Conservation (phyloP, 208 protist species). For the Leishmania aethiopica region DNA sequence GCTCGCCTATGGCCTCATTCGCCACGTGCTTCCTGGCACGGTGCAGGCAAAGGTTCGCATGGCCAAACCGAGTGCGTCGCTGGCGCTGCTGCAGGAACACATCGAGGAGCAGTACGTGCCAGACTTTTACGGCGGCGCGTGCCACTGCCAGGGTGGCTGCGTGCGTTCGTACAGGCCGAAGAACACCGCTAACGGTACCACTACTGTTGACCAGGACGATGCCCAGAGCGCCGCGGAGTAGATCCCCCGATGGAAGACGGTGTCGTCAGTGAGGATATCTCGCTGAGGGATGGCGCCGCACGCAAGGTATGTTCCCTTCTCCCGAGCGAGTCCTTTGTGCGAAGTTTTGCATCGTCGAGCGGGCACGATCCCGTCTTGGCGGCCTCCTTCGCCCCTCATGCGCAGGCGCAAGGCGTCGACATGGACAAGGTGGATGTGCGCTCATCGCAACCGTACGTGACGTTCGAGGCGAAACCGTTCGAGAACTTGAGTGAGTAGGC, state of each 20-base stretch:
- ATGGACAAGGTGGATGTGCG: constrained; percentile 10
- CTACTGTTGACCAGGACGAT: not conserved
- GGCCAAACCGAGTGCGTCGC: constrained; percentile 33
- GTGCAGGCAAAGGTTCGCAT: constrained; percentile 59
- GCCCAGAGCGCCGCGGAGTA: constrained; percentile 12
- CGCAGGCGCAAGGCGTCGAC: constrained; percentile 1
- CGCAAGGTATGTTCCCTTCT: constrained; percentile 40
- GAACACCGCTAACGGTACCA: not conserved
- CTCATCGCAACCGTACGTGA: constrained; percentile 29
- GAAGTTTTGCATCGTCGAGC: constrained; percentile 40
- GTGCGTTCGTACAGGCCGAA: constrained; percentile 40
- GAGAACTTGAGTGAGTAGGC: constrained; percentile 35
- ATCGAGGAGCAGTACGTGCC: constrained; percentile 56
- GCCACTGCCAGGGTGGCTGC: constrained; percentile 52
- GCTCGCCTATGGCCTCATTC: constrained; percentile 59
- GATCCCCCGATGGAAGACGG: constrained; percentile 11
- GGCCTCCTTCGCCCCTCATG: constrained; percentile 12
- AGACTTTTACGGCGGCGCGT: constrained; percentile 56
- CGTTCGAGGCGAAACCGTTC: constrained; percentile 30
- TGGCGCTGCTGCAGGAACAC: constrained; percentile 40
- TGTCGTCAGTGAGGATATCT: constrained; percentile 43
- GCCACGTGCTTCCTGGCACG: constrained; percentile 23
- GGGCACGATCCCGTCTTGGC: constrained; percentile 40
- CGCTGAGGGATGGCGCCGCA: constrained; percentile 29
- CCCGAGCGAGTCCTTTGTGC: constrained; percentile 39